Evolutionary conservation across 129 eudicot genomes (phyloP).

Genomic region (Artemisia annua): DNA sequence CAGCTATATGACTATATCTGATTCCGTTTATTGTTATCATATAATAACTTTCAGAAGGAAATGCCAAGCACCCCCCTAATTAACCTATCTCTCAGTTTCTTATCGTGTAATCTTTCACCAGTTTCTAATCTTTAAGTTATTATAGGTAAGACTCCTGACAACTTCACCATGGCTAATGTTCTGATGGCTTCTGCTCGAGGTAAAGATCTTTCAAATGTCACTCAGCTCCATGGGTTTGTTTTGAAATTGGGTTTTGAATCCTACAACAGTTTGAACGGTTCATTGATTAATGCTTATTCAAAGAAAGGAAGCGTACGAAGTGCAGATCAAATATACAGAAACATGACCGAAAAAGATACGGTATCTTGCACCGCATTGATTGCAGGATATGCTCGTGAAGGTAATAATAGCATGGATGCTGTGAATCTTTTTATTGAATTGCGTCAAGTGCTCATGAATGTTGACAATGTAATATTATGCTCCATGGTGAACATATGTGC

Average conservation of each 20-base stretch:
- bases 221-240: conserved; percentile 48
- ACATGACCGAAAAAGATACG: conserved; percentile 45
- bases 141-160: conserved; percentile 61
- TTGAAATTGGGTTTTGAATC: conserved; percentile 52
- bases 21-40: conserved; percentile 1
- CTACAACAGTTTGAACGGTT: conserved; percentile 45
- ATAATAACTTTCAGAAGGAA: conserved; percentile 15
- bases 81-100: no score
- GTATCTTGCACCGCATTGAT: conserved; percentile 69
- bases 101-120: not conserved
- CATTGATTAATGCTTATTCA: conserved; percentile 63
- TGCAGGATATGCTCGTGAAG: conserved; percentile 57
- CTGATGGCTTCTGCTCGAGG: conserved; percentile 40
- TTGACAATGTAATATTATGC: conserved; percentile 57
- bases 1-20: no score
- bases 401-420: conserved; percentile 38
- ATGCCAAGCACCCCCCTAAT: no score
- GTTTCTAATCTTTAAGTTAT: not conserved
- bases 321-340: conserved; percentile 46
- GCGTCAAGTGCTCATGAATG: conserved; percentile 29
- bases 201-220: conserved; percentile 32
- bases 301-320: conserved; percentile 49
- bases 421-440: conserved; percentile 51
- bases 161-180: conserved; percentile 59
- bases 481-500: conserved; percentile 71